A percentile compares a stretch with the other conserved stretches of the same genome.
These are phyloP conservation scores for Phalaenopsis hybrid DNA, from an alignment of 116 monocot species.

Conservation along the genomic window DNA sequence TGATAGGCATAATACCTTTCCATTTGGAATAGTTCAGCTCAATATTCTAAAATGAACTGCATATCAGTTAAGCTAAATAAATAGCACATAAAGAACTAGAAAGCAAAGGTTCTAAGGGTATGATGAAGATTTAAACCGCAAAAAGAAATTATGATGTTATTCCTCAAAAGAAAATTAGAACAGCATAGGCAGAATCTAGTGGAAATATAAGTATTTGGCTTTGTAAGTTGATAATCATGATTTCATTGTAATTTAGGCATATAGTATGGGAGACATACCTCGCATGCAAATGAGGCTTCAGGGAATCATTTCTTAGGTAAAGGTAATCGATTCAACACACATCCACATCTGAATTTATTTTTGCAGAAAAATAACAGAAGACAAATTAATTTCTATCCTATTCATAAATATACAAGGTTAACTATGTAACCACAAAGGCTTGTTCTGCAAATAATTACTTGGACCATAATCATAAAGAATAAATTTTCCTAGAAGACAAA, in stretches of 20 bases:
- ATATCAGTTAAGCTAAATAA: not conserved
- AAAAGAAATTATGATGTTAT: not conserved
- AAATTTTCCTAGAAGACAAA: no score
- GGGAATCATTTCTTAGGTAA: not conserved
- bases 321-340: not conserved
- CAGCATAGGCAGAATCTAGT: not conserved
- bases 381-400: not conserved
- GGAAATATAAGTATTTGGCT: not conserved
- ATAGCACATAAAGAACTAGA: slow-evolving; percentile 3
- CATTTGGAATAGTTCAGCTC: not conserved
- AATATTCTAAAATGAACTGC: not conserved
- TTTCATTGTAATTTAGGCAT: not conserved
- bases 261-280: not conserved
- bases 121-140: not conserved
- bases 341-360: not conserved
- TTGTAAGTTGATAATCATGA: not conserved
- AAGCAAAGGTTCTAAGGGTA: not conserved
- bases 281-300: not conserved
- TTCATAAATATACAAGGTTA: not conserved
- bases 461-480: no score
- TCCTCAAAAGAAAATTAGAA: not conserved
- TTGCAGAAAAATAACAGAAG: not conserved
- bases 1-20: not conserved
- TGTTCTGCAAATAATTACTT: no score
- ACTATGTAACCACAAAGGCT: not conserved